Conservation (phyloP, 805 yeast genomes). For the Starmerella scarabaei region DNA sequence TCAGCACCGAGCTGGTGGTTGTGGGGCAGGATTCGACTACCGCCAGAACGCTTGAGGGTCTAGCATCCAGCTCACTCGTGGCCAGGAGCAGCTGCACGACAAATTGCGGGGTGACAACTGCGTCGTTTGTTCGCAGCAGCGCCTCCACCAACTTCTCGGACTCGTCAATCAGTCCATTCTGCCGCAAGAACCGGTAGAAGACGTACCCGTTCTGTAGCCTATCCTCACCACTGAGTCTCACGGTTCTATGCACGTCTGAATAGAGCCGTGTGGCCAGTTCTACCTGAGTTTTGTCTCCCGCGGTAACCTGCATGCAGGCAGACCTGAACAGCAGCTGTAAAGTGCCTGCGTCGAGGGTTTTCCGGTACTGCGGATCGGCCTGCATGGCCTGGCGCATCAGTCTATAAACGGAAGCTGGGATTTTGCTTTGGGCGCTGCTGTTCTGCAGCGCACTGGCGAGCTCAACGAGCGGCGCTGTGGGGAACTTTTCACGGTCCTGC, state of each 20-base stretch:
- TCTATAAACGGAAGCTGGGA: slow-evolving; percentile 15
- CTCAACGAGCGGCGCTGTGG: slow-evolving; percentile 2
- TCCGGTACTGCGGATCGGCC: slow-evolving; percentile 2
- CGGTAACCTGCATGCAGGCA: not conserved
- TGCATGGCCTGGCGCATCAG: slow-evolving; percentile 16
- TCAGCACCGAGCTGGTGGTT: not conserved
- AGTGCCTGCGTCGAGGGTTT: slow-evolving; percentile 4
- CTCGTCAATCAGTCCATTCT: slow-evolving; percentile 15
- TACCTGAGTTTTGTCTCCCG: not conserved
- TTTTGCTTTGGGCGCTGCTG: not conserved
- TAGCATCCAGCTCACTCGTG: not conserved
- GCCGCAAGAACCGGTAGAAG: slow-evolving; percentile 18
- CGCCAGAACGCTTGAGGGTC: slow-evolving; percentile 1
- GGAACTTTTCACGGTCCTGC: not conserved
- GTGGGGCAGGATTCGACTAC: slow-evolving; percentile 2
- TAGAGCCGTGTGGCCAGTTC: slow-evolving; percentile 19
- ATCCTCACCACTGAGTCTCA: slow-evolving; percentile 5
- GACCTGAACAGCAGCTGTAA: slow-evolving; percentile 17
- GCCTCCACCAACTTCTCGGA: slow-evolving; percentile 17
- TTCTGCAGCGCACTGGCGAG: slow-evolving; percentile 8
- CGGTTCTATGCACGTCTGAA: slow-evolving; percentile 16
- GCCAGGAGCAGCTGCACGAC: slow-evolving; percentile 7
- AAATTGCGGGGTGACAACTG: slow-evolving; percentile 6
- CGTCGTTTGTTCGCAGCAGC: slow-evolving; percentile 9
- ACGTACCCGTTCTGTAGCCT: slow-evolving; percentile 19